phyloP scores from a whole-genome alignment of 176 grass and related monocot genomes.

The Triticum aestivum region DNA sequence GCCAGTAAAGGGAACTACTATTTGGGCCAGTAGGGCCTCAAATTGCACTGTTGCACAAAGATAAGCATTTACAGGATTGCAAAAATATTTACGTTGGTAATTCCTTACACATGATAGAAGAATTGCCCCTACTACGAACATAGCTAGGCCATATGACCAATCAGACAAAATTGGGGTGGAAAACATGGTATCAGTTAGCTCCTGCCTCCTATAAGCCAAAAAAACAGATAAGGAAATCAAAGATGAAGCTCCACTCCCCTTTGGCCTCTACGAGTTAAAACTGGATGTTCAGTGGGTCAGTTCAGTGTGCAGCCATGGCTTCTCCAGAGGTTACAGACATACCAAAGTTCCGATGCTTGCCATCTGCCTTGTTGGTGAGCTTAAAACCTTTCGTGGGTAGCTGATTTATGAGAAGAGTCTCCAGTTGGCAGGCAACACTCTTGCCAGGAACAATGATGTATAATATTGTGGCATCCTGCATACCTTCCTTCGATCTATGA shows the following conservation, averaged over 20 bases:
- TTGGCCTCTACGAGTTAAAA: neutral
- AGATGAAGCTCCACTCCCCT: neutral
- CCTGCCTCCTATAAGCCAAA: conserved; percentile 36
- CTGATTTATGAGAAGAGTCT: conserved; percentile 93
- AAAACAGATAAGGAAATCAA: neutral
- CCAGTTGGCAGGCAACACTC: conserved; percentile 85
- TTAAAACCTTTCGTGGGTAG: conserved; percentile 72
- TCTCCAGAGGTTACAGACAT: conserved; percentile 38
- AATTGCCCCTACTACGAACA: conserved; percentile 36
- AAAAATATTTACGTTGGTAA: neutral
- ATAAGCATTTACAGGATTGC: neutral
- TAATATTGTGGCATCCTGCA: conserved; percentile 62
- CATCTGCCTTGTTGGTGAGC: conserved; percentile 83
- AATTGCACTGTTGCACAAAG: neutral
- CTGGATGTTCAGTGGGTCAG: neutral
- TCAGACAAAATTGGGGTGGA: conserved; percentile 66
- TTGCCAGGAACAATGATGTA: conserved; percentile 86
- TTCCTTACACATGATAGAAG: neutral
- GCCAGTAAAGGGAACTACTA: neutral
- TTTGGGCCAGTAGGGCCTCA: neutral
- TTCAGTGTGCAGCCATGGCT: conserved; percentile 38
- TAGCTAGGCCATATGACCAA: conserved; percentile 19
- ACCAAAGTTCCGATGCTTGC: conserved; percentile 88
- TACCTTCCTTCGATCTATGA: conserved; percentile 79
- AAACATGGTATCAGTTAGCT: conserved; percentile 25